Conservation (phyloP, 257 asterid species). For the Cruciata laevipes region DNA sequence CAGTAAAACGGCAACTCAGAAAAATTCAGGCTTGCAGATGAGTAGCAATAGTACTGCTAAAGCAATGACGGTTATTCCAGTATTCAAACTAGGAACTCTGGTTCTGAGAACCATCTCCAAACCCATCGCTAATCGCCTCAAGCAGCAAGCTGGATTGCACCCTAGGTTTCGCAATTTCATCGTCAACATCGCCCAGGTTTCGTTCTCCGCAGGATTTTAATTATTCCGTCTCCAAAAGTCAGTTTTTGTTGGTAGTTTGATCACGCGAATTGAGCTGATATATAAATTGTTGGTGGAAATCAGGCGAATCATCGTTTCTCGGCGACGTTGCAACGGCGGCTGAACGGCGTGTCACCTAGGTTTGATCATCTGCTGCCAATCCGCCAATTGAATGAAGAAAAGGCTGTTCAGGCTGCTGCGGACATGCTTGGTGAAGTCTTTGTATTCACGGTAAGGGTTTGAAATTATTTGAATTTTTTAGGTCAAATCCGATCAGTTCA, state of each 20-base stretch:
- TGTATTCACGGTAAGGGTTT: slow-evolving; percentile 54
- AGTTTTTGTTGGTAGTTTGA: not conserved
- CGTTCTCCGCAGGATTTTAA: no score
- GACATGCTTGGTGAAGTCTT: slow-evolving; percentile 72
- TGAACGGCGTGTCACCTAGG: slow-evolving; percentile 47
- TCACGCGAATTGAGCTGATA: not conserved
- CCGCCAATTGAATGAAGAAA: slow-evolving; percentile 79
- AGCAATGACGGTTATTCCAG: slow-evolving; percentile 44
- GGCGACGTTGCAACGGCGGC: slow-evolving; percentile 63
- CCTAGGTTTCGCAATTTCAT: slow-evolving; percentile 63
- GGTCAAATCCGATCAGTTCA: no score
- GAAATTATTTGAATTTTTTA: no score
- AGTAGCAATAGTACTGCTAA: no score
- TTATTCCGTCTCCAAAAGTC: no score
- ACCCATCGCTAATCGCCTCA: slow-evolving; percentile 67
- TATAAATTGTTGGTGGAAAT: not conserved
- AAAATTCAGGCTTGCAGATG: not conserved
- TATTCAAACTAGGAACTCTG: slow-evolving; percentile 67
- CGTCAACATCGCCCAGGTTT: slow-evolving; percentile 73
- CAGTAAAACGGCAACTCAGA: not conserved
- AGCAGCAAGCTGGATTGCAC: slow-evolving; percentile 57
- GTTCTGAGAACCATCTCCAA: slow-evolving; percentile 63
- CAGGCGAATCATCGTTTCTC: slow-evolving; percentile 80
- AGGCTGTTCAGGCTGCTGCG: slow-evolving; percentile 84
- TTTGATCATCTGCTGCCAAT: slow-evolving; percentile 37